A percentile compares a stretch with the other conserved stretches of the same genome.
Conservation (phyloP, 2,329 filamentous ascomycete genomes). For the Verticillium nonalfalfae region DNA sequence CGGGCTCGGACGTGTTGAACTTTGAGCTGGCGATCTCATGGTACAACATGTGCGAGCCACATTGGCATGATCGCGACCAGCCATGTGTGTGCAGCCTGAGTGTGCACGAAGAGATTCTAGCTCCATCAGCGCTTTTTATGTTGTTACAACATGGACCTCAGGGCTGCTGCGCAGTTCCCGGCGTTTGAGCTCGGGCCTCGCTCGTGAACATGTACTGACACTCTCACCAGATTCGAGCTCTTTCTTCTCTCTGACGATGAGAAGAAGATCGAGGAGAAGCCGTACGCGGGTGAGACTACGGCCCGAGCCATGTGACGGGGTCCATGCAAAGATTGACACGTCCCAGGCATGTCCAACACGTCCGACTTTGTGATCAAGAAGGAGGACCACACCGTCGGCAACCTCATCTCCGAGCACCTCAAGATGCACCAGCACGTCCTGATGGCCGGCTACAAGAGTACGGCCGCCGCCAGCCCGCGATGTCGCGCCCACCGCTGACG, state of each 20-base stretch:
- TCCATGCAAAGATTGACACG: background rate
- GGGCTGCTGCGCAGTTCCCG: too few relatives aligned
- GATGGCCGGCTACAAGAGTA: slow-evolving; percentile 89
- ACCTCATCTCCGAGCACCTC: slow-evolving; percentile 80
- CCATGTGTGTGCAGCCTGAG: too few relatives aligned
- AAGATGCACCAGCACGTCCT: slow-evolving; percentile 77
- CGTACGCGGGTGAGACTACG: slow-evolving; percentile 72
- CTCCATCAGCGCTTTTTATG: too few relatives aligned
- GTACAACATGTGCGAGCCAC: too few relatives aligned
- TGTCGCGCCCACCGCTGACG: slow-evolving; percentile 8
- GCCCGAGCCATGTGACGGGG: background rate
- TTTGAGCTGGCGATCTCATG: too few relatives aligned
- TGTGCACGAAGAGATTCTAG: too few relatives aligned
- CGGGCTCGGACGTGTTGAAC: too few relatives aligned
- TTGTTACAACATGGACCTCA: too few relatives aligned
- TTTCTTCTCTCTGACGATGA: slow-evolving; percentile 84
- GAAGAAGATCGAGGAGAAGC: slow-evolving; percentile 86
- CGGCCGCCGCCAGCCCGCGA: slow-evolving; percentile 14
- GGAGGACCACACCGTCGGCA: slow-evolving; percentile 93
- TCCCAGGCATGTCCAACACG: slow-evolving; percentile 80
- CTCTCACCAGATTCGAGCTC: slow-evolving; percentile 71
- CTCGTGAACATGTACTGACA: background rate
- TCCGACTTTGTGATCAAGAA: slow-evolving; percentile 93
- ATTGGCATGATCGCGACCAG: too few relatives aligned
- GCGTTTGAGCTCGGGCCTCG: slow-evolving; percentile 9